Percentiles rank a stretch among this genome's conserved stretches.
Evolutionary conservation across 805 yeast genomes (phyloP).

Genomic region (Yamadazyma insecticola): DNA sequence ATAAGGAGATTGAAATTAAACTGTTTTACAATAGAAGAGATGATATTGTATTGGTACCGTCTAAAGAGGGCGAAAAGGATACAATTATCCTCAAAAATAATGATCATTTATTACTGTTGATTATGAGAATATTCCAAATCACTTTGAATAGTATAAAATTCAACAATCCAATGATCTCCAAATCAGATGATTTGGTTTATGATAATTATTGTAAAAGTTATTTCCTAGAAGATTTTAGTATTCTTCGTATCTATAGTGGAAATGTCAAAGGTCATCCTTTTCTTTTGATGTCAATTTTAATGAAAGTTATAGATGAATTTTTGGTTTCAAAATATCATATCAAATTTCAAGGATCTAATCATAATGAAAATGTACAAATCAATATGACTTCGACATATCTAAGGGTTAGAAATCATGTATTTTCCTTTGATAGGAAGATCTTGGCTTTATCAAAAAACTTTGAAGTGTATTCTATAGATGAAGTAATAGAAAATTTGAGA

Average conservation of each 20-base stretch:
- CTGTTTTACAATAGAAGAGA: slow-evolving; percentile 4
- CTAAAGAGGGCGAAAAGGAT: not conserved
- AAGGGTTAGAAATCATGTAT: slow-evolving; percentile 6
- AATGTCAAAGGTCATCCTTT: slow-evolving; percentile 15
- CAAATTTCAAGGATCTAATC: slow-evolving; percentile 3
- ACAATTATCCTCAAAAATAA: slow-evolving; percentile 4
- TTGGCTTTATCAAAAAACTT: not conserved
- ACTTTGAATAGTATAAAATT: slow-evolving; percentile 5
- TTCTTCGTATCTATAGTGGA: slow-evolving; percentile 18
- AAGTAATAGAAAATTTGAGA: slow-evolving; percentile 9
- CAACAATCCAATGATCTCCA: slow-evolving; percentile 5
- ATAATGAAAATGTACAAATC: slow-evolving; percentile 1
- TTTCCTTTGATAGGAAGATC: slow-evolving; percentile 4
- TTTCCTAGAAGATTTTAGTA: slow-evolving; percentile 17
- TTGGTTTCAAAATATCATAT: slow-evolving; percentile 7
- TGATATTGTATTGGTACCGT: slow-evolving; percentile 1
- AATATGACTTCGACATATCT: slow-evolving; percentile 5
- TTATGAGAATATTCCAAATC: slow-evolving; percentile 2
- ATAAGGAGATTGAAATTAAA: slow-evolving; percentile 4
- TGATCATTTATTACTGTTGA: slow-evolving; percentile 2
- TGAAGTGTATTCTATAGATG: slow-evolving; percentile 4
- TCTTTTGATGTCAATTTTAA: slow-evolving; percentile 13
- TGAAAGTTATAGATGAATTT: slow-evolving; percentile 15
- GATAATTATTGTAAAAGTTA: slow-evolving; percentile 4
- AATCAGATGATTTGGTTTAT: slow-evolving; percentile 1